phyloP scores from a whole-genome alignment of 2,329 filamentous ascomycete genomes.

The Nothomitra cinnamomea region DNA sequence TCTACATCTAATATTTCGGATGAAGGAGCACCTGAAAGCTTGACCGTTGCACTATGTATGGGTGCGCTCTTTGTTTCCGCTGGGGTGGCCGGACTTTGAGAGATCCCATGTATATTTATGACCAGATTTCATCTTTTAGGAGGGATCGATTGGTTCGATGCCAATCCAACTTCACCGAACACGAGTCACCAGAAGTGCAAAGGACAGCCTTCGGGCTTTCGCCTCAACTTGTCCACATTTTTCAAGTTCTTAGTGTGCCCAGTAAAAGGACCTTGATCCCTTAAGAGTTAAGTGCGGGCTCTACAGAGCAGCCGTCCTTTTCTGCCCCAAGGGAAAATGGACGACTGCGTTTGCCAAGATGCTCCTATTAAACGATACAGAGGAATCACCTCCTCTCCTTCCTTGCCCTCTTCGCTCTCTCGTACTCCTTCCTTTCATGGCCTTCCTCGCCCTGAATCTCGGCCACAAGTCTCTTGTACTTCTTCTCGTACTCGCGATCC shows the following conservation, averaged over 20 bases:
- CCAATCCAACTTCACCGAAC: too few species aligned
- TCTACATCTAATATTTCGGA: too few species aligned
- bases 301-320: not conserved
- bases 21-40: too few species aligned
- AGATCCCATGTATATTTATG: too few species aligned
- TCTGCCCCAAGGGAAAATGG: not conserved
- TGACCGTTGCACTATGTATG: too few species aligned
- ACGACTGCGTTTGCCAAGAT: not conserved
- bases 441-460: conserved; percentile 96
- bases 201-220: not conserved
- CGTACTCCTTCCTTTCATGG: conserved; percentile 71
- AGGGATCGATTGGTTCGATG: too few species aligned
- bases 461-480: conserved; percentile 78
- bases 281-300: not conserved
- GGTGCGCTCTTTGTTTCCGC: too few species aligned
- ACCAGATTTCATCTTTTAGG: too few species aligned
- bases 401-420: conserved; percentile 62
- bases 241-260: not conserved
- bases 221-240: not conserved
- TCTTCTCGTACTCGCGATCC: conserved; percentile 89
- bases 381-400: conserved; percentile 40
- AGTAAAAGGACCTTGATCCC: not conserved
- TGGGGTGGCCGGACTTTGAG: too few species aligned
- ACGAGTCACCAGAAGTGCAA: too few species aligned
- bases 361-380: not conserved